Base-by-base conservation (phyloP, 2,329 filamentous ascomycete species). In the Botrytis sinoallii region DNA sequence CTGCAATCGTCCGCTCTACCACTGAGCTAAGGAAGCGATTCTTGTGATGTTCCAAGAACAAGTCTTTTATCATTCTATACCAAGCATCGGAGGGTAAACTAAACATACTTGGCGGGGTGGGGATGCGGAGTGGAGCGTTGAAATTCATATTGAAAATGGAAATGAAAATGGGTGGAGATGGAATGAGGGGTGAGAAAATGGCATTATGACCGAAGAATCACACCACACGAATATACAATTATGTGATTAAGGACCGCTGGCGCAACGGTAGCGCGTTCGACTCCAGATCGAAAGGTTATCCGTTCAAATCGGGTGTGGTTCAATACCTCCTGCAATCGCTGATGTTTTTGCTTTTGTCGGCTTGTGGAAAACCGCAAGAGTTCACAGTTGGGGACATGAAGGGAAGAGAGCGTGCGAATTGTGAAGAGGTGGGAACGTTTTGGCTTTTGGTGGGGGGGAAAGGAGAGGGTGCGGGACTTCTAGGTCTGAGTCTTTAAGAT, bases 271-370 rank as follows among this genome's bases (percentile, higher is more conserved):
- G 74, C 76, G 76, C 76, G 76, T 77, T 74, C 76, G 78, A 78
- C 76, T 79, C 78, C 78, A 79, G 78, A 79, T 76, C 78, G 76
- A 77, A 79, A 79, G 78, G 78, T 79, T 79, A 75, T 78, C 78
- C 75, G 78, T 79, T 79, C 78, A 78, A 79, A 79, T 79, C 78
- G 73, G 78, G 77, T 75, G 72, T 73, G 77, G 75, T 76, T 79
- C 76, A 77, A 74, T 73, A 68, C 74, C 75, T 71, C 74, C 22
- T 52, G 4, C 46, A 3, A 1, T 64, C 44, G 12, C 9, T 1
- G 1, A 14, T 32, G 0, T 44, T 71, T 71, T 72, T 57, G 12
- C 55, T 70, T 63, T 46, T 35, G 35, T 2, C 0, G 1, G 0
- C 20, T 48, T 22, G 16, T 2, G 7, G 12, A 3, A 20, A 6